Conservation (phyloP, 345 rosid species). For the Citrus sp. region DNA sequence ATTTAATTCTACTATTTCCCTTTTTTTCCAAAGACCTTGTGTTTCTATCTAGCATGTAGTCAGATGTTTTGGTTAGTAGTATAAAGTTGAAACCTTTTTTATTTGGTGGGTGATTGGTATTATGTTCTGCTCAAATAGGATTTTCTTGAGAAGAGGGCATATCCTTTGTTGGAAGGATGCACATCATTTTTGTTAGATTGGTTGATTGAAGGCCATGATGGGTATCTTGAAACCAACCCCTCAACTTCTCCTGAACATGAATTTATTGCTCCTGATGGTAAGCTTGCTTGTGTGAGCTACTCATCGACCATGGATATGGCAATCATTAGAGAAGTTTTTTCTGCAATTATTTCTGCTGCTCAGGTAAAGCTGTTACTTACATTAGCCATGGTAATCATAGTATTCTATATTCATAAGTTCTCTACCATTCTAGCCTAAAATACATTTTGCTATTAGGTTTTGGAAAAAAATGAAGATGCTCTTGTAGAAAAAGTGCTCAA, state of each 20-base stretch:
- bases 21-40: background rate
- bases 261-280: constrained; percentile 77
- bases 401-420: constrained; percentile 11
- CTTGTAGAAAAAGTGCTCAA: constrained; percentile 50
- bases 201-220: constrained; percentile 76
- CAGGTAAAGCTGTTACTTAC: constrained; percentile 47
- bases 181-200: constrained; percentile 73
- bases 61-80: background rate
- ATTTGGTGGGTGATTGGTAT: background rate
- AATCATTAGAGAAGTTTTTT: constrained; percentile 74
- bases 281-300: constrained; percentile 83
- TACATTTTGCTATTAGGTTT: constrained; percentile 38
- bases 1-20: background rate
- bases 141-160: constrained; percentile 69
- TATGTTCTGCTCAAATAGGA: constrained; percentile 43
- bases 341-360: constrained; percentile 65
- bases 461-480: constrained; percentile 53
- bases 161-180: constrained; percentile 89
- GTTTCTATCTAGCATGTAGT: background rate
- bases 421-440: background rate
- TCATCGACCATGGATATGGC: constrained; percentile 96
- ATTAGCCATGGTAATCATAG: background rate
- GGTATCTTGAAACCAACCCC: constrained; percentile 84
- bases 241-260: constrained; percentile 95
- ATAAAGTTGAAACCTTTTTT: background rate